A percentile compares a stretch with the other conserved stretches of the same genome.
Conservation (phyloP, 768 basidiomycete genomes). For the Xerocomellus chrysenteron region DNA sequence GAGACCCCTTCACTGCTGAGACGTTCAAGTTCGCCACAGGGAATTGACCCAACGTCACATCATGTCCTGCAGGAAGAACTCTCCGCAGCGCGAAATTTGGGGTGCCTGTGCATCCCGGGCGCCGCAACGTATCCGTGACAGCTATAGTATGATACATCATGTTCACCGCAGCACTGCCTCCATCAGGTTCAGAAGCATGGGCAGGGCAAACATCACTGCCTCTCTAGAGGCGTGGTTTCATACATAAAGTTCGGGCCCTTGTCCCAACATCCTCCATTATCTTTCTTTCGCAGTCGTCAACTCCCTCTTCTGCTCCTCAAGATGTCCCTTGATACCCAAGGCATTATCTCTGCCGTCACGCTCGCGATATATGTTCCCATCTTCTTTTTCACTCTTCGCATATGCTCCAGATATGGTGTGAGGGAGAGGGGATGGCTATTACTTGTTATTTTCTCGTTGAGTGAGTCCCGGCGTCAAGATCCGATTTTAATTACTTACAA, state of each 20-base stretch:
- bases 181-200: slow-evolving; percentile 1
- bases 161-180: slow-evolving; percentile 11
- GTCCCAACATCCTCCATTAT: background rate
- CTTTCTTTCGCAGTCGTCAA: background rate
- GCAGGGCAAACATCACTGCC: slow-evolving; percentile 19
- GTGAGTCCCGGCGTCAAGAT: slow-evolving; percentile 36
- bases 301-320: slow-evolving; percentile 1
- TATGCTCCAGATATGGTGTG: slow-evolving; percentile 55
- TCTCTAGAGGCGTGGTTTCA: background rate
- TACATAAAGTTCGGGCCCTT: slow-evolving; percentile 21
- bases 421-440: slow-evolving; percentile 68
- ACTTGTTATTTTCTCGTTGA: slow-evolving; percentile 56
- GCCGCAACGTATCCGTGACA: too few species aligned
- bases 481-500: slow-evolving; percentile 1
- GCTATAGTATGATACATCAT: background rate
- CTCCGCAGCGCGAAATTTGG: background rate
- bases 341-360: slow-evolving; percentile 57
- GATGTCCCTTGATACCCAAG: slow-evolving; percentile 41
- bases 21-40: too few species aligned
- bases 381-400: slow-evolving; percentile 42
- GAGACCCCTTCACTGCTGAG: too few species aligned
- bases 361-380: slow-evolving; percentile 62
- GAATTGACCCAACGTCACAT: too few species aligned
- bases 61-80: background rate
- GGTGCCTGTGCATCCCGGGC: too few species aligned